Percentiles rank a stretch among this genome's conserved stretches.
phyloP scores from a whole-genome alignment of 352 stramenopile species.

The Phytophthora megakarya region DNA sequence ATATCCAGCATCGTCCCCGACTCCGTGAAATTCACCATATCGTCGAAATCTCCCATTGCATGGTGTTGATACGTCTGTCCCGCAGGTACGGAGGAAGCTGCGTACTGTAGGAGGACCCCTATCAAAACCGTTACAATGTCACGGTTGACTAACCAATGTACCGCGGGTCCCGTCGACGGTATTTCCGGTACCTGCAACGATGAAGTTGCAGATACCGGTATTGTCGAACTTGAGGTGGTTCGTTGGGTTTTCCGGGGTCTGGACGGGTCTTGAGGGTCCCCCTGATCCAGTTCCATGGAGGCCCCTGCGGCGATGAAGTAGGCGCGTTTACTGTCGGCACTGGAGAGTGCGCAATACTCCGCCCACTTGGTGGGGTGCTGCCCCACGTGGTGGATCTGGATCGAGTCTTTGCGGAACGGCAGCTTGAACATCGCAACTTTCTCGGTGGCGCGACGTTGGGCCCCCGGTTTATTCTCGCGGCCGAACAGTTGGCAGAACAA shows the following conservation, averaged over 20 bases:
- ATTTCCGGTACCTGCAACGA: no score
- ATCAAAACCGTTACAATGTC: conserved; percentile 34
- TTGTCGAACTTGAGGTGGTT: conserved; percentile 1
- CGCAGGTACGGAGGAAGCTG: background rate
- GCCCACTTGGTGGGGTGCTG: conserved; percentile 58
- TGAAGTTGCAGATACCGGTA: no score
- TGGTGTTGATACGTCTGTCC: conserved; percentile 23
- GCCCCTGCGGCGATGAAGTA: conserved; percentile 49
- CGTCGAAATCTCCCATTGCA: conserved; percentile 30
- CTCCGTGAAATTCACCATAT: conserved; percentile 25
- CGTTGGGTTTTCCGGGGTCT: conserved; percentile 20
- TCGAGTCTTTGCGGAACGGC: conserved; percentile 70
- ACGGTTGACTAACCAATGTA: conserved; percentile 33
- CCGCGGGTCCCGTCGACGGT: background rate
- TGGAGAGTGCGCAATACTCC: conserved; percentile 46
- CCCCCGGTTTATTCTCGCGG: conserved; percentile 46
- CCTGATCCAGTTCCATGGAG: conserved; percentile 10
- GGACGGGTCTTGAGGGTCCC: background rate
- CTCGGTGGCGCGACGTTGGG: conserved; percentile 48
- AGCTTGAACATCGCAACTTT: conserved; percentile 71
- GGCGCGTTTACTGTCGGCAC: conserved; percentile 48
- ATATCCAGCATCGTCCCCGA: conserved; percentile 2
- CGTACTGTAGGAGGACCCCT: conserved; percentile 24
- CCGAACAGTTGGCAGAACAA: conserved; percentile 72
- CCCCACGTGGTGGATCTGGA: conserved; percentile 58